A percentile compares a stretch with the other conserved stretches of the same genome.
phyloP scores from a whole-genome alignment of 139 green algal species.

The Pseudopediastrum boryanum region DNA sequence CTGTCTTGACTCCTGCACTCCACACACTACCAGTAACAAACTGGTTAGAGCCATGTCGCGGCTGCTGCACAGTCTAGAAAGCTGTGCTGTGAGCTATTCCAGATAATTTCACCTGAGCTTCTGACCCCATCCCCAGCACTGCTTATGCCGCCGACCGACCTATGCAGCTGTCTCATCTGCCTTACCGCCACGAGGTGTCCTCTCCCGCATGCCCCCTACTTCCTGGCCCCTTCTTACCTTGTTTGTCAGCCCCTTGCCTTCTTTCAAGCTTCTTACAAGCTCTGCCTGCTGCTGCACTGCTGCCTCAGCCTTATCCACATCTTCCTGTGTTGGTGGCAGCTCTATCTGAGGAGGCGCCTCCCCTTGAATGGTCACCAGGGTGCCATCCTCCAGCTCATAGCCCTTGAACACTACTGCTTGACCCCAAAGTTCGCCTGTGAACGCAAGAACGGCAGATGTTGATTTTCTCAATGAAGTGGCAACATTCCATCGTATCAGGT shows the following conservation, averaged over 20 bases:
- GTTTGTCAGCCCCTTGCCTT: conserved; percentile 44
- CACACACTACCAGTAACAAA: too few species aligned
- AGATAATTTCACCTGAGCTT: neutral
- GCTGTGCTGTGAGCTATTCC: neutral
- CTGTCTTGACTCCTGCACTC: too few species aligned
- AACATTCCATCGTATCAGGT: neutral
- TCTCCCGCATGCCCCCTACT: neutral
- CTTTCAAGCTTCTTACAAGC: conserved; percentile 49
- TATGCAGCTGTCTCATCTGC: neutral
- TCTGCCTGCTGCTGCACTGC: conserved; percentile 46
- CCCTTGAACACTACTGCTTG: conserved; percentile 51
- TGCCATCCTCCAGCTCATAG: conserved; percentile 49
- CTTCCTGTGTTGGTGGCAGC: conserved; percentile 37
- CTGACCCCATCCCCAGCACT: neutral
- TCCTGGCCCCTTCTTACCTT: conserved; percentile 23
- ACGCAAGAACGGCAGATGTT: neutral
- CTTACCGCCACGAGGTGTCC: neutral
- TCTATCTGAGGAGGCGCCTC: conserved; percentile 4
- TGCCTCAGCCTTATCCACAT: conserved; percentile 45
- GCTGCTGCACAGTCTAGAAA: neutral
- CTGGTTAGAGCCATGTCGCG: neutral
- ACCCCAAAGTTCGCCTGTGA: conserved; percentile 43
- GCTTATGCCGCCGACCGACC: neutral
- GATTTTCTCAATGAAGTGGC: neutral
- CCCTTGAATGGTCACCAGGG: conserved; percentile 18